Base-by-base conservation (phyloP, 2,329 filamentous ascomycete species). In the Atkinsonella texensis region DNA sequence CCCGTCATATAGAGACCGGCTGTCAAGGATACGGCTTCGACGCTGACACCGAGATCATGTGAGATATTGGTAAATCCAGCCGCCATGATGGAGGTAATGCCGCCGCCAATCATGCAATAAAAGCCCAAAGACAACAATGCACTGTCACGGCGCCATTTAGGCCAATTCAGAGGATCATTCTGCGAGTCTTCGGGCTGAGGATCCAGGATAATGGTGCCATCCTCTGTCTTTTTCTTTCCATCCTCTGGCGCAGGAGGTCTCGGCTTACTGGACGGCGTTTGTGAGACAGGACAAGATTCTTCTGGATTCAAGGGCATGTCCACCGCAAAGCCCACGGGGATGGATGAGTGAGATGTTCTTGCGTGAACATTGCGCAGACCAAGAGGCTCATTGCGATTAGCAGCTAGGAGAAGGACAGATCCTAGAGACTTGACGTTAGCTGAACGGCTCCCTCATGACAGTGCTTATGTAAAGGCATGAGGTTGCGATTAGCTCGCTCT, bases 1-100 rank as follows among this genome's bases (percentile, higher is more conserved):
- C 93, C 93, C 79, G 95, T 76, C 90, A 97, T 96, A 70, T 89
- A 96, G 13, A 96, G 70, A 0, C 90, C 90, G 0, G 90, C 95
- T 0, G 91, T 97, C 52, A 95, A 74, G 2, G 91, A 84, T 4
- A 96, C 89, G 49, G 78, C 69, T 32, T 88, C 79, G 15, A 86
- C 80, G 0, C 79, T 74, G 20, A 95, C 79, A 54, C 76, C 55
- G 62, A 85, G 78, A 41, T 76, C 74, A 0, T 74, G 56, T 1
- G 89, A 84, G 12, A 97, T 85, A 43, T 94, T 74, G 33, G 82
- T 83, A 71, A 96, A 97, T 12, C 89, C 91, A 10, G 93, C 91
- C 0, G 91, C 90, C 17, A 97, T 75, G 32, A 96, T 74, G 0
- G 93, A 87, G 0, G 90, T 96, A 73, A 95, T 94, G 43, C 91